Conservation (phyloP, 2,329 filamentous ascomycete genomes). For the Thermothelomyces thermophilus region DNA sequence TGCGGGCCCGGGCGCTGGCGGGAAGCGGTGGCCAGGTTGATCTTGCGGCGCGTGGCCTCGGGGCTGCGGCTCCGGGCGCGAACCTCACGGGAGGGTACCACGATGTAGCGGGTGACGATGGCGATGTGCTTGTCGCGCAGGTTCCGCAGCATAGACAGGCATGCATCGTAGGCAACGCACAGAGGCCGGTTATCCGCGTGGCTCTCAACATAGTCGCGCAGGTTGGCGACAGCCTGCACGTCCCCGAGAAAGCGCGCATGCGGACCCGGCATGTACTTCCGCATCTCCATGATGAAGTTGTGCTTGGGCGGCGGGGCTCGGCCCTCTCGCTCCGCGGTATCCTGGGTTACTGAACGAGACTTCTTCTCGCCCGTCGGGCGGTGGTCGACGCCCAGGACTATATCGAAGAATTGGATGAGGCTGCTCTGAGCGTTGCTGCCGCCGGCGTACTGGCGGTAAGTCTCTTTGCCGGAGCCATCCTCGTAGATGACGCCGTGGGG, state of each 20-base stretch:
- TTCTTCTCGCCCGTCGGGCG: conserved; percentile 72
- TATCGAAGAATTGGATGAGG: conserved; percentile 94
- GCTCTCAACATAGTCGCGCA: conserved; percentile 71
- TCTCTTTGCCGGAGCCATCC: conserved; percentile 59
- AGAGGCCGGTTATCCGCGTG: conserved; percentile 57
- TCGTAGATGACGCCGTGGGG: conserved; percentile 86
- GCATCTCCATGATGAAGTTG: conserved; percentile 97
- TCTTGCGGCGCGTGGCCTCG: conserved; percentile 39
- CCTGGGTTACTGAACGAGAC: conserved; percentile 27
- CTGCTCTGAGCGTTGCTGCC: conserved; percentile 97
- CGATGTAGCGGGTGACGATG: conserved; percentile 93
- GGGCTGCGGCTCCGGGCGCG: conserved; percentile 57
- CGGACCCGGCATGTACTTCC: conserved; percentile 89
- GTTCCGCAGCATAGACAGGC: conserved; percentile 60
- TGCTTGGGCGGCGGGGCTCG: conserved; percentile 52
- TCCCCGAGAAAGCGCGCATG: conserved; percentile 86
- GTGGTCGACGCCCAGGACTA: conserved; percentile 83
- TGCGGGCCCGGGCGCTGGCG: conserved; percentile 31
- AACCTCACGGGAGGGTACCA: conserved; percentile 75
- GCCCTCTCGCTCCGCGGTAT: conserved; percentile 35
- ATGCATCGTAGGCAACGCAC: conserved; percentile 81
- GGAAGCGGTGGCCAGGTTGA: conserved; percentile 59
- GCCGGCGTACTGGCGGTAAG: conserved; percentile 80
- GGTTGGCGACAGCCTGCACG: conserved; percentile 73
- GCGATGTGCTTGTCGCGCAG: conserved; percentile 93